These are phyloP conservation scores for Apiospora malaysiana DNA, from an alignment of 2,329 filamentous ascomycete species.

Conservation along the genomic window DNA sequence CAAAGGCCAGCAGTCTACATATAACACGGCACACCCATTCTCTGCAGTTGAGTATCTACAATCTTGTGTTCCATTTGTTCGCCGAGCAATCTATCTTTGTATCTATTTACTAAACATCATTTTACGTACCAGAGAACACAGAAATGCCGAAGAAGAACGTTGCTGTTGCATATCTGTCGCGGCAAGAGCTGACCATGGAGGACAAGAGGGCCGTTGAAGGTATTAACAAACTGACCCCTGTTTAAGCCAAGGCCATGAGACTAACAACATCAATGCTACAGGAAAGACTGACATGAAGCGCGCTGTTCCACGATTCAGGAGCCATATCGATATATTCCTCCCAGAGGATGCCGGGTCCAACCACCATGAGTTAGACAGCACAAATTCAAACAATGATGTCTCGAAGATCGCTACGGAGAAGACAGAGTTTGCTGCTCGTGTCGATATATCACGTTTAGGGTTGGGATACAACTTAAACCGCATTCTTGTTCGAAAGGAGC, in stretches of 20 bases:
- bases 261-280: neutral
- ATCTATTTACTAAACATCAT: no score
- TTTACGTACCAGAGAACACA: no score
- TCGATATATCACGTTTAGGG: neutral
- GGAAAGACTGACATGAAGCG: neutral
- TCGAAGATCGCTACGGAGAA: no score
- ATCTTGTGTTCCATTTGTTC: no score
- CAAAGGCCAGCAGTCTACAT: no score
- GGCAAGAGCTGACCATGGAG: neutral
- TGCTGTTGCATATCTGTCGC: neutral
- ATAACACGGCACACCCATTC: no score
- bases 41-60: no score
- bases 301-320: neutral
- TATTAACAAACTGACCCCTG: neutral
- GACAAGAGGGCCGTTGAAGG: neutral
- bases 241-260: neutral
- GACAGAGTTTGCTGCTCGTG: neutral
- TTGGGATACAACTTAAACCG: neutral
- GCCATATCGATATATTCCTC: neutral
- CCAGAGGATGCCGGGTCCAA: neutral
- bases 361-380: no score
- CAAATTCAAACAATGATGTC: no score
- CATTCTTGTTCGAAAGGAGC: neutral
- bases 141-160: neutral
- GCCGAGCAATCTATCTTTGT: no score